A percentile compares a stretch with the other conserved stretches of the same genome.
Conservation (phyloP, 2,329 filamentous ascomycete species). For the Fusarium tjaetaba region DNA sequence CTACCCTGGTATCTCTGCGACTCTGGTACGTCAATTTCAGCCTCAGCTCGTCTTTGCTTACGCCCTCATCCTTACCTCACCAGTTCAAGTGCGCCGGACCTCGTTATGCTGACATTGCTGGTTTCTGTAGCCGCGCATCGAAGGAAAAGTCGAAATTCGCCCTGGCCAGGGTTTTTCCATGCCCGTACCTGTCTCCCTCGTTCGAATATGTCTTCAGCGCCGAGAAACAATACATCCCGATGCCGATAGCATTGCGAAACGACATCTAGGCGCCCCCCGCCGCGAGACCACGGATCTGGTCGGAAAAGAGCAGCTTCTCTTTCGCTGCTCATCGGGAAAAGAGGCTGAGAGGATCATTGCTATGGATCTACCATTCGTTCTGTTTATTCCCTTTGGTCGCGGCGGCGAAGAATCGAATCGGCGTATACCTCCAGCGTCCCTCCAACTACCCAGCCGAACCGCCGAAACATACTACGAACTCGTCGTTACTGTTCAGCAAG, state of each 20-base stretch:
- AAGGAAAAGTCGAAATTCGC: constrained; percentile 96
- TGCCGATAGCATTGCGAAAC: constrained; percentile 92
- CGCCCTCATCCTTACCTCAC: constrained; percentile 2
- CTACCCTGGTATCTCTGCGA: constrained; percentile 97
- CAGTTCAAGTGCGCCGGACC: constrained; percentile 16
- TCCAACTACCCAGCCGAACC: constrained; percentile 91
- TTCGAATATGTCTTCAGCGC: constrained; percentile 92
- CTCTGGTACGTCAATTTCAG: constrained; percentile 74
- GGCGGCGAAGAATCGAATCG: constrained; percentile 90
- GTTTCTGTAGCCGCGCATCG: constrained; percentile 81
- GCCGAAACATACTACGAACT: constrained; percentile 98
- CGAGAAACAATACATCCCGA: constrained; percentile 97
- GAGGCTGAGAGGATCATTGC: constrained; percentile 89
- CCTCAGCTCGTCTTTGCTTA: constrained; percentile 21
- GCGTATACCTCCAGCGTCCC: constrained; percentile 88
- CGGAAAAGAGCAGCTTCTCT: constrained; percentile 93
- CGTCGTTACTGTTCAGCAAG: constrained; percentile 94
- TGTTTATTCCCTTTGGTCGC: constrained; percentile 95
- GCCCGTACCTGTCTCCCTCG: constrained; percentile 89
- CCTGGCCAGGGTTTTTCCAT: constrained; percentile 86
- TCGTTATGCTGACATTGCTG: constrained; percentile 29
- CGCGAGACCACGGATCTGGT: constrained; percentile 93
- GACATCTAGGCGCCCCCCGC: constrained; percentile 87
- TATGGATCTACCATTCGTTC: constrained; percentile 97
- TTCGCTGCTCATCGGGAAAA: constrained; percentile 83